These are phyloP conservation scores for Neurospora discreta DNA, from an alignment of 495 filamentous ascomycete genomes.

Conservation along the genomic window DNA sequence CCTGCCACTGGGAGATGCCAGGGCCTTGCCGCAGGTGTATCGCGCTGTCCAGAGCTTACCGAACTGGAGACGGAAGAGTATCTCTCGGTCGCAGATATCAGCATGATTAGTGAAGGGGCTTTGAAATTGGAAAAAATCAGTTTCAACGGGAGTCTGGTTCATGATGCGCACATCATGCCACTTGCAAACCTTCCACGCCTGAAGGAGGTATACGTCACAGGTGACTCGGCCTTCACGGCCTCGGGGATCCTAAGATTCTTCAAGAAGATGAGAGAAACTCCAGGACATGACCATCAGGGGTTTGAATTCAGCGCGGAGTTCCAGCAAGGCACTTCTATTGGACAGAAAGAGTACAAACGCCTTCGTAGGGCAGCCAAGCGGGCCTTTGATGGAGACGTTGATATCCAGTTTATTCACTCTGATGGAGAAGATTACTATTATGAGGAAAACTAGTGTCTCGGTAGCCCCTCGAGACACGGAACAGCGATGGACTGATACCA, in stretches of 20 bases:
- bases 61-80: slow-evolving; percentile 17
- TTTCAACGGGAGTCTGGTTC: slow-evolving; percentile 43
- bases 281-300: slow-evolving; percentile 13
- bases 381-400: neutral
- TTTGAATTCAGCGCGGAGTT: slow-evolving; percentile 2
- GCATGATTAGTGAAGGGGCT: slow-evolving; percentile 19
- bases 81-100: slow-evolving; percentile 8
- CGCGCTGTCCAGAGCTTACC: slow-evolving; percentile 21
- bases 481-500: neutral
- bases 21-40: slow-evolving; percentile 36
- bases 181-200: slow-evolving; percentile 29
- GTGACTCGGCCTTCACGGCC: slow-evolving; percentile 35
- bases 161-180: slow-evolving; percentile 37
- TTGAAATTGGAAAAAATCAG: slow-evolving; percentile 43
- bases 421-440: neutral
- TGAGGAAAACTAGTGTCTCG: neutral
- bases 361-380: neutral
- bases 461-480: neutral
- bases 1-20: neutral
- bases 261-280: slow-evolving; percentile 21
- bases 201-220: slow-evolving; percentile 34
- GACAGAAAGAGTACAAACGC: neutral
- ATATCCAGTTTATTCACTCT: neutral
- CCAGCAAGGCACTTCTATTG: neutral
- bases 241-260: slow-evolving; percentile 38